Evolutionary conservation across 164 flowering plant genomes (phyloP).

Genomic region (Aristolochia californica): DNA sequence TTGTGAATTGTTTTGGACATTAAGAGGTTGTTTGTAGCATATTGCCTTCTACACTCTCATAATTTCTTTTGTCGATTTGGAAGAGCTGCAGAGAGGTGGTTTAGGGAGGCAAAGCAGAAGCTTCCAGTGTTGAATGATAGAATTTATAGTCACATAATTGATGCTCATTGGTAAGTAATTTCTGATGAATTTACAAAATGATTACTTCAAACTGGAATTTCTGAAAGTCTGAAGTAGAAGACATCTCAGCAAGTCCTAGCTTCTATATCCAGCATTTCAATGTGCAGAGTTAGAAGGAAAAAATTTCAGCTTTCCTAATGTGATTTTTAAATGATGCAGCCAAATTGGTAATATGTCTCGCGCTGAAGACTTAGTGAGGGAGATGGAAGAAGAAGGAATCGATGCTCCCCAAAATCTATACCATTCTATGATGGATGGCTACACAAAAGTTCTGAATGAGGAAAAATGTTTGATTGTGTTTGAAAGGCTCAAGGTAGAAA

Average conservation of each 20-base stretch:
- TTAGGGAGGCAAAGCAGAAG: constrained; percentile 71
- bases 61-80: constrained; percentile 15
- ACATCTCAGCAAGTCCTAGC: not conserved
- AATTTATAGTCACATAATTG: constrained; percentile 78
- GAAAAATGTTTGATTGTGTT: constrained; percentile 77
- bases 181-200: not conserved
- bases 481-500: constrained; percentile 67
- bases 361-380: constrained; percentile 84
- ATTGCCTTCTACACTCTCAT: constrained; percentile 3
- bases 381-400: constrained; percentile 96
- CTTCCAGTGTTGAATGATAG: constrained; percentile 52
- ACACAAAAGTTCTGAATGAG: constrained; percentile 69
- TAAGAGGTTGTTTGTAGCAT: not conserved
- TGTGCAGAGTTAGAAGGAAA: not conserved
- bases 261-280: not conserved
- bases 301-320: no score
- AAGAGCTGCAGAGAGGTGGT: constrained; percentile 97
- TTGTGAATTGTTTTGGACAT: no score
- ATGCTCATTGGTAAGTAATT: constrained; percentile 70
- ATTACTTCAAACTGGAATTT: not conserved
- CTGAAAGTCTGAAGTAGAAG: no score
- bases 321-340: constrained; percentile 25
- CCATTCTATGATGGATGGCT: constrained; percentile 99
- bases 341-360: constrained; percentile 66
- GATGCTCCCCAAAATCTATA: constrained; percentile 85